These are phyloP conservation scores for Rosa rugosa DNA, from an alignment of 306 rosid species.

Conservation along the genomic window DNA sequence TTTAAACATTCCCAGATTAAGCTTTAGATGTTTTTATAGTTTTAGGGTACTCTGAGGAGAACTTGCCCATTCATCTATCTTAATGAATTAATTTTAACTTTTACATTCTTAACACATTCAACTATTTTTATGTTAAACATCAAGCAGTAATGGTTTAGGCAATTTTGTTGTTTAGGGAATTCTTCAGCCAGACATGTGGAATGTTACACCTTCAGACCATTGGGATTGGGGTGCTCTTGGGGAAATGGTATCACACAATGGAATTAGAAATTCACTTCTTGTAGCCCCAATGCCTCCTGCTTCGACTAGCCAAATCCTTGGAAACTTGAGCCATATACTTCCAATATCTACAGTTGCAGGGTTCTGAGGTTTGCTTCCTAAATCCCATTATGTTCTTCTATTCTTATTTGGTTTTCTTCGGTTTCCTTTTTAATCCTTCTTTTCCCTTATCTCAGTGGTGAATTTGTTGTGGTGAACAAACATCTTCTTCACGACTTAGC, in stretches of 20 bases:
- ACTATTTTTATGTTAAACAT: not conserved
- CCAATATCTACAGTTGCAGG: slow-evolving; percentile 81
- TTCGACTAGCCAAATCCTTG: slow-evolving; percentile 90
- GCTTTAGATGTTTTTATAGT: not conserved
- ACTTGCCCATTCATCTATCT: not conserved
- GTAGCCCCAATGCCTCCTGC: slow-evolving; percentile 94
- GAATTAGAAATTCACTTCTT: slow-evolving; percentile 86
- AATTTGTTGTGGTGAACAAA: slow-evolving; percentile 91
- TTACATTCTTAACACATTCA: no score
- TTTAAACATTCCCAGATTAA: not conserved
- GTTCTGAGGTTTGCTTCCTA: slow-evolving; percentile 60
- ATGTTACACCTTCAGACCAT: slow-evolving; percentile 55
- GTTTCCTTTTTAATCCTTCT: slow-evolving; percentile 20
- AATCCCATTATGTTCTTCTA: not conserved
- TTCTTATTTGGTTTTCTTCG: not conserved
- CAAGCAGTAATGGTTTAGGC: not conserved
- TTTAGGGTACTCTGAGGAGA: not conserved
- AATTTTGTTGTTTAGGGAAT: slow-evolving; percentile 53
- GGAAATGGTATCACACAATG: slow-evolving; percentile 48
- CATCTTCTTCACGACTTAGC: slow-evolving; percentile 80
- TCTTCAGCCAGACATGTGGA: slow-evolving; percentile 94
- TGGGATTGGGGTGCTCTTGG: slow-evolving; percentile 78
- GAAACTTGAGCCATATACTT: slow-evolving; percentile 94
- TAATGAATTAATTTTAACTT: not conserved
- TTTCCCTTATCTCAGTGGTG: slow-evolving; percentile 55